These are phyloP conservation scores for Cercophora scortea DNA, from an alignment of 495 filamentous ascomycete species.

Conservation along the genomic window DNA sequence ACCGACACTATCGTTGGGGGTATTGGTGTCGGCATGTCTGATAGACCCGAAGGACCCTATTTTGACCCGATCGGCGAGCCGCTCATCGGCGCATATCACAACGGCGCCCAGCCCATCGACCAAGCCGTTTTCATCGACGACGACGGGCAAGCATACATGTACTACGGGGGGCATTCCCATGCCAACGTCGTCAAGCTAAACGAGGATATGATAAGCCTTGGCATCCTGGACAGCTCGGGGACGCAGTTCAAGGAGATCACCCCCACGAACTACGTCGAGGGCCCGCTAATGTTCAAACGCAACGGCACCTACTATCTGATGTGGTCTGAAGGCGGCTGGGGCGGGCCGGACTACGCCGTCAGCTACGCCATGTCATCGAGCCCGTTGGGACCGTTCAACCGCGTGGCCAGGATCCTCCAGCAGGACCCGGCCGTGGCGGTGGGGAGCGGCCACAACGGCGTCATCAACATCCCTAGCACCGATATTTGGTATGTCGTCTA, in stretches of 20 bases:
- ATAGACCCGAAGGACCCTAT: background rate
- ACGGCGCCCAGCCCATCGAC: background rate
- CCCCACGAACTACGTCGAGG: background rate
- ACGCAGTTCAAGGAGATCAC: background rate
- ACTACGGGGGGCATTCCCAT: background rate
- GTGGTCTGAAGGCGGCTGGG: slow-evolving; percentile 41
- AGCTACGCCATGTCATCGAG: slow-evolving; percentile 37
- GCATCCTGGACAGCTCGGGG: background rate
- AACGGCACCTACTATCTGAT: slow-evolving; percentile 38
- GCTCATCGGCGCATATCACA: background rate
- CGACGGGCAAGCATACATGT: background rate
- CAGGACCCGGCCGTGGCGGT: slow-evolving; percentile 32
- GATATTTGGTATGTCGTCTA: slow-evolving; percentile 44
- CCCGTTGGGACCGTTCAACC: slow-evolving; percentile 35
- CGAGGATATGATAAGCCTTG: background rate
- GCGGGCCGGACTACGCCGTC: slow-evolving; percentile 37
- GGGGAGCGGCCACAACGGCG: slow-evolving; percentile 23
- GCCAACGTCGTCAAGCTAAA: background rate
- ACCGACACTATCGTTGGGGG: background rate
- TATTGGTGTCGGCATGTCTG: background rate
- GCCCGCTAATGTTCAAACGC: slow-evolving; percentile 22
- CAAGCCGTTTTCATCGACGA: background rate
- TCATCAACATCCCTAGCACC: slow-evolving; percentile 32
- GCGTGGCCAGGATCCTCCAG: slow-evolving; percentile 29
- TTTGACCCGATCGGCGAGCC: background rate